These are phyloP conservation scores for Pleurotus tuber-regium DNA, from an alignment of 768 basidiomycete species.

Conservation along the genomic window DNA sequence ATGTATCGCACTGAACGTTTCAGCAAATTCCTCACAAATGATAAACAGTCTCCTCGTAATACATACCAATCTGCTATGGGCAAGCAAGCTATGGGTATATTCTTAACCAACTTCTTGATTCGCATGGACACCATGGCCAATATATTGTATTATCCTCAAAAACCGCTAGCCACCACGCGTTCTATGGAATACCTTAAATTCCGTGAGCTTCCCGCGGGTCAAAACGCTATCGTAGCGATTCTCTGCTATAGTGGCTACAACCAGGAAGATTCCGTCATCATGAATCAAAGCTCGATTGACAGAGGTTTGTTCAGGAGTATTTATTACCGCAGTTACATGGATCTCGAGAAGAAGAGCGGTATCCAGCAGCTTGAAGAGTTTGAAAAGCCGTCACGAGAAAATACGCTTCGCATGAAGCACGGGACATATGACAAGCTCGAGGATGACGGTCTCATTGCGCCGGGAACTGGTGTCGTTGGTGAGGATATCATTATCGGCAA, in stretches of 20 bases:
- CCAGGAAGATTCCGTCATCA: conserved; percentile 99
- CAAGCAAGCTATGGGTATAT: conserved; percentile 99
- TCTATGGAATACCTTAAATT: conserved; percentile 99
- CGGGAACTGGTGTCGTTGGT: conserved; percentile 91
- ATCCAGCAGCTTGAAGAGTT: conserved; percentile 92
- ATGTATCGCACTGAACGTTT: conserved; percentile 22
- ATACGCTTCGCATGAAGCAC: conserved; percentile 94
- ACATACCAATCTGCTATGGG: conserved; percentile 99
- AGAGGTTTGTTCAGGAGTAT: conserved; percentile 98
- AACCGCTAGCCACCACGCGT: conserved; percentile 96
- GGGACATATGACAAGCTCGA: conserved; percentile 99
- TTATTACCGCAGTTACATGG: conserved; percentile 98
- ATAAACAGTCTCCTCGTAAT: conserved; percentile 90
- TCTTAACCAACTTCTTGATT: conserved; percentile 95
- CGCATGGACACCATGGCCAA: conserved; percentile 99
- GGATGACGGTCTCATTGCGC: conserved; percentile 92
- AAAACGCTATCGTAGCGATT: conserved; percentile 98
- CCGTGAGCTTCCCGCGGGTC: conserved; percentile 97
- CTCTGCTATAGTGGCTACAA: conserved; percentile 99
- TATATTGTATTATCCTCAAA: conserved; percentile 98
- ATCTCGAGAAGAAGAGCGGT: conserved; percentile 96
- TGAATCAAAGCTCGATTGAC: conserved; percentile 99
- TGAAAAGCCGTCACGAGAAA: conserved; percentile 92
- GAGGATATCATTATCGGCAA: conserved; percentile 99
- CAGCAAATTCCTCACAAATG: background rate